phyloP scores from a whole-genome alignment of 1,284 basidiomycete species.

The Leccinum fallax region DNA sequence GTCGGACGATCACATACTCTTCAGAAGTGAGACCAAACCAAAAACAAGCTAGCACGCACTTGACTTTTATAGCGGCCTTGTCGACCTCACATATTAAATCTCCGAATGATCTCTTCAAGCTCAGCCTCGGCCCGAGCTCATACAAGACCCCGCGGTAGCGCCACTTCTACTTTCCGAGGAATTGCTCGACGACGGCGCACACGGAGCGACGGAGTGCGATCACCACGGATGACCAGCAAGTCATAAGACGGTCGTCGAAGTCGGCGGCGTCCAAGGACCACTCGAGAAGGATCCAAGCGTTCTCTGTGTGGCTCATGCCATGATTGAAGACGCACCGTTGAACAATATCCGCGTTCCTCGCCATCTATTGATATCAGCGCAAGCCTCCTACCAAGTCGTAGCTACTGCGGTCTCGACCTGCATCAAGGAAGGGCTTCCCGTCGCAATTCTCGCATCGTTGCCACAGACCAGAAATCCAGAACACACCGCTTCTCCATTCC shows the following conservation, averaged over 20 bases:
- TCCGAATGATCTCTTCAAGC: background rate
- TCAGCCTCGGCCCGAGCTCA: background rate
- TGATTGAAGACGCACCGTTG: conserved; percentile 1
- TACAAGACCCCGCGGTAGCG: background rate
- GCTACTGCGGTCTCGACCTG: background rate
- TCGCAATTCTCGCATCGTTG: background rate
- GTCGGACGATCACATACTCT: background rate
- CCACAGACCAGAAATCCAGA: background rate
- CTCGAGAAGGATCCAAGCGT: conserved; percentile 5
- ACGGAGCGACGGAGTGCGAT: conserved; percentile 11
- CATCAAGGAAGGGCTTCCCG: background rate
- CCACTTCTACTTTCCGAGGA: conserved; percentile 16
- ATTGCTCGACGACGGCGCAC: background rate
- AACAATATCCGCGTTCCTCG: conserved; percentile 23
- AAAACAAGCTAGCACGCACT: background rate
- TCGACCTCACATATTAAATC: background rate
- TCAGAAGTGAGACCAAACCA: background rate
- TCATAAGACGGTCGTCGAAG: conserved; percentile 14
- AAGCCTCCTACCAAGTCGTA: background rate
- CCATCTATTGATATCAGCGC: background rate
- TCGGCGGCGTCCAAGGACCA: conserved; percentile 11
- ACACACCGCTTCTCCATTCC: background rate
- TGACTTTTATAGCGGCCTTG: background rate
- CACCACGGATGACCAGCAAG: conserved; percentile 12
- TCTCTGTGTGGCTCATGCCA: background rate